Evolutionary conservation across 1,139 yeast species (phyloP).

Genomic region (Zygoascus hellenicus): DNA sequence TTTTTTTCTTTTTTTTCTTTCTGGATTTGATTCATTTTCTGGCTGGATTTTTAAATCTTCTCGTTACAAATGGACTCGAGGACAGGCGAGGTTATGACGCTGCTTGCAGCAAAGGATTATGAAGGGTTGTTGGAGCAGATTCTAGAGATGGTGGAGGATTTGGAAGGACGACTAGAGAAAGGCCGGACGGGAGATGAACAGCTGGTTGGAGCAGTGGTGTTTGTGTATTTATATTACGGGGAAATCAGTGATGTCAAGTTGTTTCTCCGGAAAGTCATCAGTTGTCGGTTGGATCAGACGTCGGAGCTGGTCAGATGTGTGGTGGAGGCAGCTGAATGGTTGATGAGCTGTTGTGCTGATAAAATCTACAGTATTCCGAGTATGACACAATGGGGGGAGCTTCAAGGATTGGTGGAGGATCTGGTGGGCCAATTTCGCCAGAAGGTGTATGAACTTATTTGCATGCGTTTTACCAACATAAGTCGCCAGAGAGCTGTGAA

Average conservation of each 20-base stretch:
- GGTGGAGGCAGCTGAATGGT: too few species aligned
- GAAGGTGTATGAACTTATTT: conserved; percentile 2
- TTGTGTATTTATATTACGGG: neutral
- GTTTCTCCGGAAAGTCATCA: neutral
- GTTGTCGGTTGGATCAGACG: too few species aligned
- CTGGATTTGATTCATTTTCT: too few species aligned
- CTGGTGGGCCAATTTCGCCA: conserved; percentile 1
- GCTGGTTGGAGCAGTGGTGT: too few species aligned
- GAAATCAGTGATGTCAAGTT: conserved; percentile 9
- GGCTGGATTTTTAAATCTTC: neutral
- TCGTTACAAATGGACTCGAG: neutral
- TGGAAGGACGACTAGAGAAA: neutral
- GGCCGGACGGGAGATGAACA: neutral
- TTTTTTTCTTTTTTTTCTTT: too few species aligned
- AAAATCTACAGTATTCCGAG: neutral
- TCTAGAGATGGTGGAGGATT: conserved; percentile 1
- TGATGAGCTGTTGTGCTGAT: neutral
- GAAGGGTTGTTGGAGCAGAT: conserved; percentile 2
- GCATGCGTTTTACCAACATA: conserved; percentile 3
- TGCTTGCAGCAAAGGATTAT: neutral
- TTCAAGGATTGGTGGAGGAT: neutral
- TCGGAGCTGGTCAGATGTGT: too few species aligned
- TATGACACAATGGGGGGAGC: conserved; percentile 3
- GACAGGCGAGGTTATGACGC: neutral
- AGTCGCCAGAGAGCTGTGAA: neutral